Evolutionary conservation across 805 yeast species (phyloP), one percentile per base, ranked within the genome.

Genomic region (Metschnikowia koreensis): DNA sequence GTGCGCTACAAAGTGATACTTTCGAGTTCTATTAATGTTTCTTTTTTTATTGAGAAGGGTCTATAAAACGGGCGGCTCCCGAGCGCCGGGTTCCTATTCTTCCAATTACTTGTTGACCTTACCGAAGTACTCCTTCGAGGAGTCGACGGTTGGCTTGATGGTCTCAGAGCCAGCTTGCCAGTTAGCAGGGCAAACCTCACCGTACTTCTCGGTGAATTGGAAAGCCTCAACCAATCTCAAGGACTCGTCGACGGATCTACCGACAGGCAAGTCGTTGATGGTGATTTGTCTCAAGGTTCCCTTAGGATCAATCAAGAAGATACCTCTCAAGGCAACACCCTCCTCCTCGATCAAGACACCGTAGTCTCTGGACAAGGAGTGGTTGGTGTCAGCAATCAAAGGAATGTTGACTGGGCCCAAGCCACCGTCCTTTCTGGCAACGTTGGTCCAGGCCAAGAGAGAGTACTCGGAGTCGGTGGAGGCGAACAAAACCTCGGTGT

Each of bases 161-260:
- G 96, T 88, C 70, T 89, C 96, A 57, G 89, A 73, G 79, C 99
- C 99, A 59, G 73, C 74, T 60, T 69, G 72, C 99, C 99, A 93
- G 96, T 93, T 94, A 73, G 98, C 97, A 68, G 99, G 99, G 81
- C 97, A 92, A 63, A 93, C 99, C 81, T 96, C 97, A 80, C 99
- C 99, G 85, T 94, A 81, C 81, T 89, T 88, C 76, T 92, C 98
- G 67, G 97, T 89, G 92, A 96, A 94, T 81, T 93, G 97, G 97
- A 94, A 94, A 65, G 97, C 99, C 74, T 94, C 98, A 59, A 94
- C 83, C 71, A 94, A 84, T 86, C 99, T 92, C 71, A 90, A 81
- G 62, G 97, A 87, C 84, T 94, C 99, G 62, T 92, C 97, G 63
- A 94, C 99, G 69, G 89, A 87, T 83, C 99, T 91, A 75, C 99